Evolutionary conservation across 2,329 filamentous ascomycete species (phyloP).

Genomic region (Trichoderma oligosporum): DNA sequence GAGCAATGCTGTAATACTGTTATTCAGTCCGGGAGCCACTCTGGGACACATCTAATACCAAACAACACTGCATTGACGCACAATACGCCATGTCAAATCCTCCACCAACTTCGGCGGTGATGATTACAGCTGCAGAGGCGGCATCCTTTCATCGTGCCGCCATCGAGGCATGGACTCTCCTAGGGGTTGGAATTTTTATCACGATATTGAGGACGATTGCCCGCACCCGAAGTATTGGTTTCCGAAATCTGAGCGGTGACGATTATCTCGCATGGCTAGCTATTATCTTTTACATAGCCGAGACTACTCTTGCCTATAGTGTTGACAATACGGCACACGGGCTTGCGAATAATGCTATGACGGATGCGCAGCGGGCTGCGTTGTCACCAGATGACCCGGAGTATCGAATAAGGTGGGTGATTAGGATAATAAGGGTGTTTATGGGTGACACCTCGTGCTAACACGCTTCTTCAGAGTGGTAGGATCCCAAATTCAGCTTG

Average conservation of each 20-base stretch:
- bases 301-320: slow-evolving; percentile 49
- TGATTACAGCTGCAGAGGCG: slow-evolving; percentile 25
- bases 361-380: slow-evolving; percentile 43
- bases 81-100: slow-evolving; percentile 6
- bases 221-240: slow-evolving; percentile 46
- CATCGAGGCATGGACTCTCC: slow-evolving; percentile 40
- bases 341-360: slow-evolving; percentile 56
- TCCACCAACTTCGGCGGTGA: slow-evolving; percentile 23
- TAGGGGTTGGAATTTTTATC: slow-evolving; percentile 46
- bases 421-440: background rate
- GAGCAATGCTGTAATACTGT: too few species aligned
- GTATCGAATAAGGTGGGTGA: slow-evolving; percentile 37
- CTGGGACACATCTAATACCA: background rate
- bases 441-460: background rate
- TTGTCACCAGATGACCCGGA: slow-evolving; percentile 44
- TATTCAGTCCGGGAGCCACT: too few species aligned
- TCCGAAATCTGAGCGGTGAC: slow-evolving; percentile 50
- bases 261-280: slow-evolving; percentile 58
- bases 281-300: slow-evolving; percentile 49
- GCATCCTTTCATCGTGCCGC: slow-evolving; percentile 28
- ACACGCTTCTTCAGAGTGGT: slow-evolving; percentile 38
- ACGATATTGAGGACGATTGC: slow-evolving; percentile 50
- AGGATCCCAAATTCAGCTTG: slow-evolving; percentile 55
- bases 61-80: background rate
- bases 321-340: slow-evolving; percentile 48